Evolutionary conservation across 768 basidiomycete genomes (phyloP), one percentile per base, ranked within the genome.

Genomic region (Grammothele lineata): DNA sequence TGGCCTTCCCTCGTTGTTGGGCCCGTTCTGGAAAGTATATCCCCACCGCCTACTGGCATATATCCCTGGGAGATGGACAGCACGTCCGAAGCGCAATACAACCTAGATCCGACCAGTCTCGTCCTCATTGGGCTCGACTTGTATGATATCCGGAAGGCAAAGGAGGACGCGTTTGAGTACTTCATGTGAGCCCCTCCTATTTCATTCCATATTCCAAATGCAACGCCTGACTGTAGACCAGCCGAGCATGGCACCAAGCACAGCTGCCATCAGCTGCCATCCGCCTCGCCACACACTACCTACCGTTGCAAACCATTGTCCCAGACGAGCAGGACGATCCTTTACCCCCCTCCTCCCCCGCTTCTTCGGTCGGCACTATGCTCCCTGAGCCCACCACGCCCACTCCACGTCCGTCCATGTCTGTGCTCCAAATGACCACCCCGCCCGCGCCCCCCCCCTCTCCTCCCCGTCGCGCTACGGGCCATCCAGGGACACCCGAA

Each of bases 101-200:
- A 91, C 55, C 88, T 91, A 85, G 88, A 91, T 62, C 81, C 88
- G 1, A 91, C 88, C 12, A 90, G 87, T 64, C 68, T 91, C 22
- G 80, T 82, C 1, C 65, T 90, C 43, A 75, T 81, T 50, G 88
- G 76, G 8, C 67, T 88, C 35, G 88, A 91, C 55, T 59, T 83
- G 33, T 76, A 77, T 39, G 87, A 90, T 60, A 87, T 91, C 40
- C 74, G 85, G 38, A 82, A 81, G 59, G 78, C 88, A 40, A 80
- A 75, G 48, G 83, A 85, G 36, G 83, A 81, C 49, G 88, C 88
- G 3, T 91, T 91, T 53, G 87, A 90, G 66, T 87, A 76, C 55
- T 87, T 89, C 55, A 63, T 87, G 87, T 85, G 59, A 61, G 87
- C 74, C 30, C 18, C 37, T 39, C 50, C 10, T 27, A 37, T 43